These are phyloP conservation scores for Phylloporus sp. DNA, from an alignment of 768 basidiomycete genomes.

Conservation along the genomic window DNA sequence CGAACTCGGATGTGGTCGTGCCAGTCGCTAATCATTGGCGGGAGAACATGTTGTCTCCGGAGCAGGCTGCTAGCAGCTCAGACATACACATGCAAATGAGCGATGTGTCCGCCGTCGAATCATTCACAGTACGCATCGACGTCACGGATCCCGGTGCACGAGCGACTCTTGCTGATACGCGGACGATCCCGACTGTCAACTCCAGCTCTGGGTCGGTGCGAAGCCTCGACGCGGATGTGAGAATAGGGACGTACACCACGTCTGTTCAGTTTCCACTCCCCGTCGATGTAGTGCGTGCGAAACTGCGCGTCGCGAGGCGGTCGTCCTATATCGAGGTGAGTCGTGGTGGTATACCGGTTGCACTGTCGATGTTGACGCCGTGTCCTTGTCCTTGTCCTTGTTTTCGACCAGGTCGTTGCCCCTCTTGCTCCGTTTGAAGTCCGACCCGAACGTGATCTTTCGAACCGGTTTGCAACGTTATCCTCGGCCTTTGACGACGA, in stretches of 20 bases:
- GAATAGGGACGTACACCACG: slow-evolving; percentile 14
- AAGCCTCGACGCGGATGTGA: slow-evolving; percentile 3
- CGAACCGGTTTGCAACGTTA: slow-evolving; percentile 26
- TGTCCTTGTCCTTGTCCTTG: background rate
- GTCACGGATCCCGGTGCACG: slow-evolving; percentile 18
- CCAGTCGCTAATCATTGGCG: slow-evolving; percentile 4
- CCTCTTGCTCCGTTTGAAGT: slow-evolving; percentile 15
- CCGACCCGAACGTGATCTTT: slow-evolving; percentile 17
- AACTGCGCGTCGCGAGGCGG: slow-evolving; percentile 45
- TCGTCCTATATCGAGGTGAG: slow-evolving; percentile 43
- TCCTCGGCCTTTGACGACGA: background rate
- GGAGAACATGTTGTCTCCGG: background rate
- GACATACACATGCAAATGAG: slow-evolving; percentile 16
- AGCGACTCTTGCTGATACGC: slow-evolving; percentile 5
- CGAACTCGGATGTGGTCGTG: background rate
- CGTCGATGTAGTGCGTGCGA: slow-evolving; percentile 33
- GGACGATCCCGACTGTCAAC: slow-evolving; percentile 6
- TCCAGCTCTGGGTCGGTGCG: background rate
- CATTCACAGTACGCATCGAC: slow-evolving; percentile 17
- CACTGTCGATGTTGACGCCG: background rate
- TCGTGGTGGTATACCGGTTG: background rate
- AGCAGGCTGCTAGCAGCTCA: background rate
- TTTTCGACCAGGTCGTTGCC: slow-evolving; percentile 19
- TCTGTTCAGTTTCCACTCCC: slow-evolving; percentile 41
- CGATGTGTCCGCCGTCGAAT: background rate